Base-by-base conservation (phyloP, 2,329 filamentous ascomycete genomes). In the Cyphellophora attinorum region DNA sequence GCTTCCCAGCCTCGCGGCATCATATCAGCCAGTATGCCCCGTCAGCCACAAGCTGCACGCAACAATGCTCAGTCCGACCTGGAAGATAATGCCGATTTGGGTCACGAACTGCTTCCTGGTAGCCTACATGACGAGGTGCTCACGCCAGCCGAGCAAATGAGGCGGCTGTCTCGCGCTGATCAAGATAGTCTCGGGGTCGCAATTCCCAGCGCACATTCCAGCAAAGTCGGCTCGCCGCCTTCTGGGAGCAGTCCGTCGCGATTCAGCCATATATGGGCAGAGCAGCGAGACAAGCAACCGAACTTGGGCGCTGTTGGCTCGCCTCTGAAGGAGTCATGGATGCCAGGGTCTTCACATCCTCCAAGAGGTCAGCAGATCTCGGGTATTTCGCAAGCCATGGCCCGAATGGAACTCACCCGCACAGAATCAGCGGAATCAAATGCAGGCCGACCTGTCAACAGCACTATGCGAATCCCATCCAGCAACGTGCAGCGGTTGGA, bases 101-200 rank as follows among this genome's bases (percentile, higher is more conserved):
- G 93, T 56, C 88, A 93, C 51, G 86, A 93, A 51, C 84, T 91
- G 50, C 68, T 96, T 6, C 91, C 89, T 0, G 81, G 69, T 17
- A 74, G 68, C 36, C 56, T 80, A 29, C 73, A 75, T 43, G 75
- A 80, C 45, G 66, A 80, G 49, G 65, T 79, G 11, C 64, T 79
- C 19, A 75, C 72, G 0, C 74, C 74, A 1, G 72, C 76, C 45
- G 73, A 76, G 49, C 70, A 69, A 48, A 66, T 72, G 53, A 65
- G 74, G 29, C 65, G 74, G 12, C 65, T 74, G 34, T 78, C 74
- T 10, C 65, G 73, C 29, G 71, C 70, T 11, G 71, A 75, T 31
- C 62, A 66, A 35, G 72, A 75, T 3, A 52, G 68, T 27, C 65
- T 64, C 16, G 63, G 67, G 1, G 52, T 75, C 18, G 72, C 62